phyloP scores from a whole-genome alignment of 345 rosid species.

The Geranium rotundifolium region DNA sequence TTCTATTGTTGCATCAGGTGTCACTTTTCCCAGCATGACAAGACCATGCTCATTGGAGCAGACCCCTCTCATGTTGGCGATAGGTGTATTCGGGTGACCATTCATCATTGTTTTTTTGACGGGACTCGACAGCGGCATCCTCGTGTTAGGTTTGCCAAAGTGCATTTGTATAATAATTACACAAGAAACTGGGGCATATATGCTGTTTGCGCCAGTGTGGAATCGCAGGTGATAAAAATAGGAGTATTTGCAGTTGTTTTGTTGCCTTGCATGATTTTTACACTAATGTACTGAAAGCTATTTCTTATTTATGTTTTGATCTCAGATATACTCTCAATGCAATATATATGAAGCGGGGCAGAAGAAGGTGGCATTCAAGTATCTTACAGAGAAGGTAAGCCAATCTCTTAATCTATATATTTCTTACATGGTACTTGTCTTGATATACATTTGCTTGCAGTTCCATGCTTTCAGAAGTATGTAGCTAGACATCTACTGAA shows the following conservation, averaged over 20 bases:
- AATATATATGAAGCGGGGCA: conserved; percentile 91
- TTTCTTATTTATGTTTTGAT: conserved; percentile 3
- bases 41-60: conserved; percentile 83
- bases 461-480: too few relatives aligned
- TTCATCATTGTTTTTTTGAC: conserved; percentile 91
- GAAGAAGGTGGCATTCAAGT: conserved; percentile 83
- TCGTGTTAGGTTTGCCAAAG: conserved; percentile 79
- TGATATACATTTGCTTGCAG: too few relatives aligned
- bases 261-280: too few relatives aligned
- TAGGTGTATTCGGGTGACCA: conserved; percentile 76
- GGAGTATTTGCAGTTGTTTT: neutral
- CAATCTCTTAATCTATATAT: conserved; percentile 1
- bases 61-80: conserved; percentile 65
- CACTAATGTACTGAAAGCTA: neutral
- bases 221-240: conserved; percentile 51
- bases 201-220: conserved; percentile 90
- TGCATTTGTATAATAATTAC: conserved; percentile 81
- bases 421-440: neutral
- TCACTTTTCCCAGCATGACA: conserved; percentile 69
- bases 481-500: too few relatives aligned
- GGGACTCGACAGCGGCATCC: conserved; percentile 88
- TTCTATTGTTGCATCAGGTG: conserved; percentile 38
- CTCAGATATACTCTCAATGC: conserved; percentile 78
- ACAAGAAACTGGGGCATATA: conserved; percentile 86
- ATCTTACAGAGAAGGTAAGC: conserved; percentile 62